These are phyloP conservation scores for Baeospora myosura DNA, from an alignment of 1,284 basidiomycete genomes.

Conservation along the genomic window DNA sequence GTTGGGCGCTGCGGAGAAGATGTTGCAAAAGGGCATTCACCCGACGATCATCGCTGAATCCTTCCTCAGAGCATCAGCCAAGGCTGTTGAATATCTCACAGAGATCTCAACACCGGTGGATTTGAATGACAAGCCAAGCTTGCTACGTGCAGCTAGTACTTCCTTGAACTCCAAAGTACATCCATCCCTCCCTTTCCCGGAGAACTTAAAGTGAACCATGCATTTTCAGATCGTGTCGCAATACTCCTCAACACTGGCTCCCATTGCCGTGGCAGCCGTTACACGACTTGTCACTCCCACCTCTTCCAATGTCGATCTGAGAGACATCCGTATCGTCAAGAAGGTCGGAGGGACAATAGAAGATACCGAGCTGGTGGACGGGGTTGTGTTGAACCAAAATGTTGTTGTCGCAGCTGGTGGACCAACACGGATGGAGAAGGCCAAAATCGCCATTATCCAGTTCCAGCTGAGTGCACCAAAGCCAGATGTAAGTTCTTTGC, in stretches of 20 bases:
- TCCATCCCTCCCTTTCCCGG: constrained; percentile 4
- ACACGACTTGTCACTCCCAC: constrained; percentile 80
- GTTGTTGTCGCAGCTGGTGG: constrained; percentile 88
- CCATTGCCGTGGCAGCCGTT: constrained; percentile 96
- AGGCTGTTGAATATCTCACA: constrained; percentile 90
- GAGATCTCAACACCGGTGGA: constrained; percentile 93
- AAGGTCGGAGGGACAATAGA: constrained; percentile 99
- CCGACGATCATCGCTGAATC: constrained; percentile 96
- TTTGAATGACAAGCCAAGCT: constrained; percentile 79
- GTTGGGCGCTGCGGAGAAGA: constrained; percentile 92
- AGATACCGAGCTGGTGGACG: constrained; percentile 95
- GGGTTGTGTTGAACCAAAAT: constrained; percentile 94
- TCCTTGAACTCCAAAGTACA: constrained; percentile 91
- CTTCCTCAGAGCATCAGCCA: constrained; percentile 87
- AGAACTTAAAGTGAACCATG: neutral
- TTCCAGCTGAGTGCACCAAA: constrained; percentile 98
- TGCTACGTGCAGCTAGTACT: constrained; percentile 91
- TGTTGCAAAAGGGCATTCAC: constrained; percentile 95
- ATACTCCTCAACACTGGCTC: constrained; percentile 95
- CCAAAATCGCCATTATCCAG: constrained; percentile 97
- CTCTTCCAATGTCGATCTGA: constrained; percentile 91
- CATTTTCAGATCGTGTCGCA: constrained; percentile 89
- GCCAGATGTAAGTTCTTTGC: constrained; percentile 70
- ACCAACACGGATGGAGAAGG: constrained; percentile 94
- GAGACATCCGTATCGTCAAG: constrained; percentile 95